phyloP scores from a whole-genome alignment of 306 rosid genomes.

The Glycine soja region DNA sequence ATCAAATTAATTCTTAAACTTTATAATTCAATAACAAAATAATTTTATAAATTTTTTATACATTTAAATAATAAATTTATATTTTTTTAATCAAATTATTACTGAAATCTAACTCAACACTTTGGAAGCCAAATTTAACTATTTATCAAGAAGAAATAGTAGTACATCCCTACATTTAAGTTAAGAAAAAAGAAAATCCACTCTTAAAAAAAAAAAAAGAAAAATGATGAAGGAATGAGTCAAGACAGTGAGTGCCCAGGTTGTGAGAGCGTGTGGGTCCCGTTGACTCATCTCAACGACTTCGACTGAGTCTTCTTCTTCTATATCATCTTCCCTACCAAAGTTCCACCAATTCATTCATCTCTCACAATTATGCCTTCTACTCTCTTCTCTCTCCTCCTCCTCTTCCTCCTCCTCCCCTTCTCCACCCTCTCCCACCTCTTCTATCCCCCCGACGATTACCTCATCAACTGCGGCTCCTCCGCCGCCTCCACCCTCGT shows the following conservation, averaged over 20 bases:
- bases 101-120: too few relatives aligned
- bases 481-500: constrained; percentile 53
- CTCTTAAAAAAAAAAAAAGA: too few relatives aligned
- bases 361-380: constrained; percentile 52
- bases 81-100: too few relatives aligned
- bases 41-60: too few relatives aligned
- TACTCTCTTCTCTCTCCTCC: constrained; percentile 22
- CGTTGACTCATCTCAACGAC: background rate
- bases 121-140: too few relatives aligned
- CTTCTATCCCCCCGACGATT: constrained; percentile 81
- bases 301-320: too few relatives aligned
- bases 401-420: constrained; percentile 56
- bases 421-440: constrained; percentile 49
- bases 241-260: constrained; percentile 29
- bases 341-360: too few relatives aligned
- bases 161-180: too few relatives aligned
- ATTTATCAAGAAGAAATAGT: too few relatives aligned
- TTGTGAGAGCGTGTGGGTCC: constrained; percentile 48
- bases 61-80: too few relatives aligned
- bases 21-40: too few relatives aligned
- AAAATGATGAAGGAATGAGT: background rate
- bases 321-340: background rate
- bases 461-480: constrained; percentile 90
- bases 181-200: background rate
- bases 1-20: too few relatives aligned